Conservation (phyloP, 2,329 filamentous ascomycete species). For the Cryoendolithus antarcticus region DNA sequence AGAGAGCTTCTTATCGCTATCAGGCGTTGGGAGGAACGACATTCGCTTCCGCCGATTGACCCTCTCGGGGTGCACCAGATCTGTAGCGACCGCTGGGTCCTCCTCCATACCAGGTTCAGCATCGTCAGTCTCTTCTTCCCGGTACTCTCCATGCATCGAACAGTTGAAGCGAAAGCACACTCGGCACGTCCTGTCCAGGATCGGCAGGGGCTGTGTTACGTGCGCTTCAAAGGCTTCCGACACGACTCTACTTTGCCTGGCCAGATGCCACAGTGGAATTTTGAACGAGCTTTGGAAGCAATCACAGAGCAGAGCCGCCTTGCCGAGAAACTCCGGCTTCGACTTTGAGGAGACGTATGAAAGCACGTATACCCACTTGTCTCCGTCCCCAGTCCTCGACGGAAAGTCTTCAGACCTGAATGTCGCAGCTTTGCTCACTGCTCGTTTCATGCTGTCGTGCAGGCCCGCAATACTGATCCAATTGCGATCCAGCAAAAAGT, state of each 20-base stretch:
- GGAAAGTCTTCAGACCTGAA: slow-evolving; percentile 20
- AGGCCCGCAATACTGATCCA: no score
- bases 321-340: slow-evolving; percentile 14
- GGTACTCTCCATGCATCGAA: slow-evolving; percentile 29
- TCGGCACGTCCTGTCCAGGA: slow-evolving; percentile 13
- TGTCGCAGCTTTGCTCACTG: no score
- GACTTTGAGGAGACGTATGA: slow-evolving; percentile 7
- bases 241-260: slow-evolving; percentile 15
- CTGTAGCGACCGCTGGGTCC: slow-evolving; percentile 14
- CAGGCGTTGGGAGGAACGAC: slow-evolving; percentile 9
- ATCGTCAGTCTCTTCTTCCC: slow-evolving; percentile 16
- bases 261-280: slow-evolving; percentile 32
- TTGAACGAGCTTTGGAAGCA: slow-evolving; percentile 23
- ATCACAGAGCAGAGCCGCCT: slow-evolving; percentile 25
- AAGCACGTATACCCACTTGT: no score
- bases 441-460: no score
- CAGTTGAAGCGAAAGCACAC: slow-evolving; percentile 22
- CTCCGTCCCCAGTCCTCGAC: no score
- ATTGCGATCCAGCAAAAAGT: slow-evolving; percentile 25
- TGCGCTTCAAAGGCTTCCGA: background rate
- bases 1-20: slow-evolving; percentile 2
- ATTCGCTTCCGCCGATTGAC: slow-evolving; percentile 20
- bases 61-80: slow-evolving; percentile 20
- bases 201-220: background rate
- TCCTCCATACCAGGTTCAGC: slow-evolving; percentile 6